A percentile compares a stretch with the other conserved stretches of the same genome.
Conservation (phyloP, 768 basidiomycete genomes). For the Pisolithus tinctorius region DNA sequence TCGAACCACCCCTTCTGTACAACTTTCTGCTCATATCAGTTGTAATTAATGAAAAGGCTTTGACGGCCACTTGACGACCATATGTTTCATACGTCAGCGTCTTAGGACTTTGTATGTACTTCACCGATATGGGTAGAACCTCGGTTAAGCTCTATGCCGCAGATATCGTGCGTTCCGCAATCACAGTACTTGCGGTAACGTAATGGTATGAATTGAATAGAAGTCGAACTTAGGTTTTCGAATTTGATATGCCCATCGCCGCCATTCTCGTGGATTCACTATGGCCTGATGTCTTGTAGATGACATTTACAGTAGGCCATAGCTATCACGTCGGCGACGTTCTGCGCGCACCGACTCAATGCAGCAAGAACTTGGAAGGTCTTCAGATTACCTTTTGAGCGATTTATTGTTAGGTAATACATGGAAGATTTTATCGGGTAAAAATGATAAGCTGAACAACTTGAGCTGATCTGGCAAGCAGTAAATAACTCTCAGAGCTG, state of each 20-base stretch:
- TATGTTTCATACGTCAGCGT: background rate
- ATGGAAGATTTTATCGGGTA: too few species aligned
- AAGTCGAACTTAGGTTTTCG: slow-evolving; percentile 23
- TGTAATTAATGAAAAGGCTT: slow-evolving; percentile 21
- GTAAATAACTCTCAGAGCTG: too few species aligned
- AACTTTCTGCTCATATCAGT: slow-evolving; percentile 12
- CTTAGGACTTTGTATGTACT: too few species aligned
- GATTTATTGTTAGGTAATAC: too few species aligned
- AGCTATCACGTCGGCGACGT: background rate
- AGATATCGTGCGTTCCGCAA: background rate
- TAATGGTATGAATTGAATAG: slow-evolving; percentile 18
- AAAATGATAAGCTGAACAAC: too few species aligned
- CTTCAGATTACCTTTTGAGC: background rate
- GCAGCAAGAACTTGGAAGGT: background rate
- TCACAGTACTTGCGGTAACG: slow-evolving; percentile 6
- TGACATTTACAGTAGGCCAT: slow-evolving; percentile 10
- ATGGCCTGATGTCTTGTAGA: slow-evolving; percentile 1
- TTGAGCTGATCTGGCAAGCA: too few species aligned
- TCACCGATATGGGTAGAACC: background rate
- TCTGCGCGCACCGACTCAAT: background rate
- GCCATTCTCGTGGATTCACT: slow-evolving; percentile 10
- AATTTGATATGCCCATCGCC: slow-evolving; percentile 22
- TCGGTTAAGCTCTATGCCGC: background rate
- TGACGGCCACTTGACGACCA: slow-evolving; percentile 12
- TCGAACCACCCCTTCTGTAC: slow-evolving; percentile 19